Percentiles rank a stretch among this genome's conserved stretches.
Conservation (phyloP, 148 eudicot genomes). For the Polygonum maritimum region DNA sequence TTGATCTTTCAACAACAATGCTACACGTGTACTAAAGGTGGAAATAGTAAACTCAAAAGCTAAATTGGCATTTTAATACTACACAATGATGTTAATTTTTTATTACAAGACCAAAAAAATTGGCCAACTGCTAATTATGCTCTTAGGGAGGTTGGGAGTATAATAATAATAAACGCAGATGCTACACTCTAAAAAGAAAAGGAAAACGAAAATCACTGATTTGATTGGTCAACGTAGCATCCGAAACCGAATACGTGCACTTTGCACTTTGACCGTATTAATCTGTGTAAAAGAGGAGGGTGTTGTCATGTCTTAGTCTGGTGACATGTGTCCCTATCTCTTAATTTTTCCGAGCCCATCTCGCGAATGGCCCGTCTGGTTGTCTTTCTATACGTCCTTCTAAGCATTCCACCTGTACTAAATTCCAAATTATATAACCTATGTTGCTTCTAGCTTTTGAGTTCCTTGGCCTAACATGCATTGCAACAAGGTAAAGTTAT, state of each 20-base stretch:
- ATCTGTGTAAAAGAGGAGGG: background rate
- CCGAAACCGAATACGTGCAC: background rate
- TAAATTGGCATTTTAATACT: too few relatives aligned
- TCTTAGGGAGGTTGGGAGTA: too few relatives aligned
- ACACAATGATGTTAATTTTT: too few relatives aligned
- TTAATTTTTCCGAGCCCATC: background rate
- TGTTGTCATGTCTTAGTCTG: background rate
- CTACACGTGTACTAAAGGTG: too few relatives aligned
- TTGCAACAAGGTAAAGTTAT: background rate
- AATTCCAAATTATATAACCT: background rate
- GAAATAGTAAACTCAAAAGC: too few relatives aligned
- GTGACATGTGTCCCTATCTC: background rate
- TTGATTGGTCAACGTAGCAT: slow-evolving; percentile 1
- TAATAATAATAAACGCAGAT: background rate
- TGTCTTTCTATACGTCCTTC: background rate
- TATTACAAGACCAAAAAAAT: too few relatives aligned
- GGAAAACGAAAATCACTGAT: background rate
- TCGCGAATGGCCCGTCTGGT: background rate
- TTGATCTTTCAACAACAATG: too few relatives aligned
- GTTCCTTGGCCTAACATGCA: background rate
- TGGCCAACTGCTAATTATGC: too few relatives aligned
- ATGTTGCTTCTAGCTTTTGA: background rate
- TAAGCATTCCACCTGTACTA: background rate
- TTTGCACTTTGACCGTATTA: background rate
- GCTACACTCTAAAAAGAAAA: background rate